Conservation (phyloP, 2,329 filamentous ascomycete genomes). For the Neonectria sp. region DNA sequence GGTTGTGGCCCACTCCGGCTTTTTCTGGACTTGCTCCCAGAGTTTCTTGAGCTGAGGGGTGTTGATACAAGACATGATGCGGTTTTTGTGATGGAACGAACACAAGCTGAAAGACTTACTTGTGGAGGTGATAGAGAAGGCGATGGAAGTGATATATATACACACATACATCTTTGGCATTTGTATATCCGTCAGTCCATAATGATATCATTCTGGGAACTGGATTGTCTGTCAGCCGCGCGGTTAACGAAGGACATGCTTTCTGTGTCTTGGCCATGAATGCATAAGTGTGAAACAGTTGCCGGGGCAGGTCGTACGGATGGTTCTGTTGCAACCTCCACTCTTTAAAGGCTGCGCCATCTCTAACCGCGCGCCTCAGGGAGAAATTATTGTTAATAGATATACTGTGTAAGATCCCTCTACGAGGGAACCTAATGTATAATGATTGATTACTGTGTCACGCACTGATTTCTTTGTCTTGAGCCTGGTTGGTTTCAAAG, state of each 20-base stretch:
- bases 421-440: too few relatives aligned
- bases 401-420: too few relatives aligned
- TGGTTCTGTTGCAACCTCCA: too few relatives aligned
- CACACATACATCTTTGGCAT: not conserved
- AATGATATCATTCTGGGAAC: not conserved
- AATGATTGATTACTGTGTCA: too few relatives aligned
- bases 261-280: not conserved
- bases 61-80: slow-evolving; percentile 7
- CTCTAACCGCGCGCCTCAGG: too few relatives aligned
- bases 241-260: not conserved
- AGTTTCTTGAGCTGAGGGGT: slow-evolving; percentile 5
- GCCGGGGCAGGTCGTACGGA: not conserved
- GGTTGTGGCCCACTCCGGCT: slow-evolving; percentile 17
- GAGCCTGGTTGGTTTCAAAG: too few relatives aligned
- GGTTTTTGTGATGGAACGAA: not conserved
- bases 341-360: too few relatives aligned
- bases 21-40: slow-evolving; percentile 1
- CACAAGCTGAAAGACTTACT: too few relatives aligned
- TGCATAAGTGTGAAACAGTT: slow-evolving; percentile 4
- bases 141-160: not conserved
- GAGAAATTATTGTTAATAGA: too few relatives aligned
- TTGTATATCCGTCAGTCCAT: not conserved
- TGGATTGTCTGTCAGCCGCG: not conserved
- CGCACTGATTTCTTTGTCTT: too few relatives aligned
- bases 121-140: too few relatives aligned